These are phyloP conservation scores for Inonotus hispidus DNA, from an alignment of 1,284 basidiomycete species.

Conservation along the genomic window DNA sequence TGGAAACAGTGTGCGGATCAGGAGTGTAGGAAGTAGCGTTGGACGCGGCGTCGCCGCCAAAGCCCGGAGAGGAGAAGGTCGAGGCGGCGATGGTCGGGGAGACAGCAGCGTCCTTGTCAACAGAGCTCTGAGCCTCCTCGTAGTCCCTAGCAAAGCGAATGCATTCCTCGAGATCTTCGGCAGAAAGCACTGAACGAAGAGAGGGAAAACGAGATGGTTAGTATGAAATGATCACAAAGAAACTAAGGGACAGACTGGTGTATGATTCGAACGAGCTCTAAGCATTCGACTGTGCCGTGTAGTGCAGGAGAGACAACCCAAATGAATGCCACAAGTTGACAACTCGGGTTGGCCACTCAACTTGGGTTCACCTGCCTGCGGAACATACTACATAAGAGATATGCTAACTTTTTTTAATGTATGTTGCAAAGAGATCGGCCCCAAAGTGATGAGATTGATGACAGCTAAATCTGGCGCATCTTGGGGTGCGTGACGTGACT, in stretches of 20 bases:
- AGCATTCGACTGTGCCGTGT: not conserved
- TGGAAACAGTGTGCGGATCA: conserved; percentile 20
- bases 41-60: conserved; percentile 20
- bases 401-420: too few relatives aligned
- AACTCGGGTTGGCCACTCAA: too few relatives aligned
- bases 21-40: conserved; percentile 25
- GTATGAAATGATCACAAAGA: conserved; percentile 26
- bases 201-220: conserved; percentile 24
- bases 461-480: too few relatives aligned
- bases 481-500: too few relatives aligned
- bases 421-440: too few relatives aligned
- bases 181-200: conserved; percentile 24
- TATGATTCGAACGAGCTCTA: not conserved
- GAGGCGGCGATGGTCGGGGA: conserved; percentile 19
- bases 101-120: conserved; percentile 8
- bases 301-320: too few relatives aligned
- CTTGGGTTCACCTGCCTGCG: too few relatives aligned
- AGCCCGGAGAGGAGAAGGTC: conserved; percentile 23
- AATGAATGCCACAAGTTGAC: too few relatives aligned
- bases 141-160: conserved; percentile 18
- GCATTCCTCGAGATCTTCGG: conserved; percentile 12
- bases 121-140: conserved; percentile 20
- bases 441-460: too few relatives aligned
- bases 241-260: conserved; percentile 23
- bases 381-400: too few relatives aligned